A percentile compares a stretch with the other conserved stretches of the same genome.
Conservation (phyloP, 805 yeast genomes). For the Hanseniaspora occidentalis region DNA sequence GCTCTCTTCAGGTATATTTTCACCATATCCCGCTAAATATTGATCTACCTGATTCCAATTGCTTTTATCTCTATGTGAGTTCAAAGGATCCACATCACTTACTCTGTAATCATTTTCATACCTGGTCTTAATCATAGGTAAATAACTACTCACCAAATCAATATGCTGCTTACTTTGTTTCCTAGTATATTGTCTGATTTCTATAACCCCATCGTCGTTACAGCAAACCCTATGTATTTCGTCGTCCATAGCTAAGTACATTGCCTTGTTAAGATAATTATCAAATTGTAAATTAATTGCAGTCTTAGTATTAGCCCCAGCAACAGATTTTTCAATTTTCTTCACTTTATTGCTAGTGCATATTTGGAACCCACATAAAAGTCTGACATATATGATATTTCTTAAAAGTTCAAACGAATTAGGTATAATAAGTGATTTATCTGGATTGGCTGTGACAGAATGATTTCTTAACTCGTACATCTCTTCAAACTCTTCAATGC, state of each 20-base stretch:
- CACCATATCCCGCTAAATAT: conserved; percentile 82
- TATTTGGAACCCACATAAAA: conserved; percentile 82
- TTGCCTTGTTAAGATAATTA: conserved; percentile 42
- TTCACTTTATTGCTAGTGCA: conserved; percentile 41
- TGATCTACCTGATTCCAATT: conserved; percentile 94
- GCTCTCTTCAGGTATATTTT: conserved; percentile 35
- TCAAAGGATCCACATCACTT: conserved; percentile 43
- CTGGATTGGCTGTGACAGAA: conserved; percentile 53
- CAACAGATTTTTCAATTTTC: conserved; percentile 32
- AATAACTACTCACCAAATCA: conserved; percentile 28
- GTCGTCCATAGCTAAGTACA: conserved; percentile 66
- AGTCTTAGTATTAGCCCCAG: conserved; percentile 43
- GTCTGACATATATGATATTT: conserved; percentile 75
- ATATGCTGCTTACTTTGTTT: conserved; percentile 23
- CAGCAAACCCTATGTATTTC: conserved; percentile 77
- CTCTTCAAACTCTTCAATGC: conserved; percentile 49
- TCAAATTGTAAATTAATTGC: conserved; percentile 33
- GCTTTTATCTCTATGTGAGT: conserved; percentile 38
- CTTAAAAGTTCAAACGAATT: conserved; percentile 54
- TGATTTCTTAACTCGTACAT: conserved; percentile 78
- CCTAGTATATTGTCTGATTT: conserved; percentile 61
- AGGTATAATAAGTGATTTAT: conserved; percentile 36
- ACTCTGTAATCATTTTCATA: conserved; percentile 56
- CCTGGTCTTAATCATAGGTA: conserved; percentile 59
- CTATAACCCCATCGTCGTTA: conserved; percentile 58